Evolutionary conservation across 2,329 filamentous ascomycete genomes (phyloP).

Genomic region (Zarea fungicola): DNA sequence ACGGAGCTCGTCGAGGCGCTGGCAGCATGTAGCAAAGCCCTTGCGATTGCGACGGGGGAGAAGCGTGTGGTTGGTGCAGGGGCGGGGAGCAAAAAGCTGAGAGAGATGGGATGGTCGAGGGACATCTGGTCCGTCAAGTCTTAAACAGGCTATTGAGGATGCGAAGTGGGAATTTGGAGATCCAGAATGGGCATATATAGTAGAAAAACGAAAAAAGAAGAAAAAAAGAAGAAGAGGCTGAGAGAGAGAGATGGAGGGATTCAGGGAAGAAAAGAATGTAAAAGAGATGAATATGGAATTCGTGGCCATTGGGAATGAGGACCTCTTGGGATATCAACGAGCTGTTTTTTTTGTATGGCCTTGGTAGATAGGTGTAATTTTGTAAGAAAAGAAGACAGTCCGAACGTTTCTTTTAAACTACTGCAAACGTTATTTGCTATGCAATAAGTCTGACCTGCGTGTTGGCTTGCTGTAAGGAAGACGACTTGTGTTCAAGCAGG

Average conservation of each 20-base stretch:
- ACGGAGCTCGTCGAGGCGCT: constrained; percentile 71
- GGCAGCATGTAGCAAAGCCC: constrained; percentile 69
- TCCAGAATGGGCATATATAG: too few relatives aligned
- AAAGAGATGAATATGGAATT: constrained; percentile 1
- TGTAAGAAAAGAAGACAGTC: too few relatives aligned
- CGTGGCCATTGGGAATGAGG: not conserved
- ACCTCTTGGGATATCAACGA: not conserved
- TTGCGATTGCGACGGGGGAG: constrained; percentile 51
- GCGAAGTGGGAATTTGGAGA: too few relatives aligned
- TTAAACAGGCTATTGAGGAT: too few relatives aligned
- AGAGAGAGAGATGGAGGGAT: constrained; percentile 4
- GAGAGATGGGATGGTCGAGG: constrained; percentile 57
- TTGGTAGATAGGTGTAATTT: not conserved
- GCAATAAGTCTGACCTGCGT: too few relatives aligned
- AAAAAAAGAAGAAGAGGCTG: constrained; percentile 15
- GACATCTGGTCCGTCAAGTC: constrained; percentile 57
- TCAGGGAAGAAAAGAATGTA: not conserved
- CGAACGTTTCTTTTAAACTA: too few relatives aligned
- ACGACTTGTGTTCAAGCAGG: too few relatives aligned
- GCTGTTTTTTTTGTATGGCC: not conserved
- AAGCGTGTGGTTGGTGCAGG: constrained; percentile 46
- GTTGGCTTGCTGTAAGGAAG: too few relatives aligned
- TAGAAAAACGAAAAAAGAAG: too few relatives aligned
- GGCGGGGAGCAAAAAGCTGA: constrained; percentile 52
- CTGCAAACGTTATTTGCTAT: too few relatives aligned